Percentiles rank a stretch among this genome's conserved stretches.
Conservation (phyloP, 495 filamentous ascomycete genomes). For the Patellaria atrata region DNA sequence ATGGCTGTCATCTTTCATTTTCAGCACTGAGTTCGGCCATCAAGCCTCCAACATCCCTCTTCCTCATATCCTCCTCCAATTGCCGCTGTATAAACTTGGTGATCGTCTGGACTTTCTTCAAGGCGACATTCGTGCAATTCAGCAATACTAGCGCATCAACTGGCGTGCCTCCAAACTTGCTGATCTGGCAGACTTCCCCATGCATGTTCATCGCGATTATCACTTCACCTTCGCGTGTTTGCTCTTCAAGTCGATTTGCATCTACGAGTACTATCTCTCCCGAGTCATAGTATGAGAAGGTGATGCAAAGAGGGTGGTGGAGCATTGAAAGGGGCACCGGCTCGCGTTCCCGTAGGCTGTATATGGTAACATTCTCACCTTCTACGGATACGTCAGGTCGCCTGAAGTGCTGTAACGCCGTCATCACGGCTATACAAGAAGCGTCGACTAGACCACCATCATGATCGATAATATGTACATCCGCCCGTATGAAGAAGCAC, state of each 20-base stretch:
- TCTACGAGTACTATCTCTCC: conserved; percentile 52
- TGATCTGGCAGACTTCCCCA: conserved; percentile 83
- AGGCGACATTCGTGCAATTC: conserved; percentile 50
- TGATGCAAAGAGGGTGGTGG: conserved; percentile 78
- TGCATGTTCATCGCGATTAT: conserved; percentile 76
- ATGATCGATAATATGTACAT: conserved; percentile 77
- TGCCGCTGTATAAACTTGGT: conserved; percentile 52
- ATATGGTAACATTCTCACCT: conserved; percentile 68
- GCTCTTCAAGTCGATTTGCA: conserved; percentile 70
- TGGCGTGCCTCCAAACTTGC: conserved; percentile 70
- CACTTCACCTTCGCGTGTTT: conserved; percentile 67
- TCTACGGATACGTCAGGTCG: conserved; percentile 75
- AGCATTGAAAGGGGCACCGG: conserved; percentile 79
- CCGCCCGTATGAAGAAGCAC: conserved; percentile 78
- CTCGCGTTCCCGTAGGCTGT: conserved; percentile 68
- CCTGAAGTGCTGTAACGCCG: conserved; percentile 77
- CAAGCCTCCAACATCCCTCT: conserved; percentile 59
- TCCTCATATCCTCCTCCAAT: conserved; percentile 60
- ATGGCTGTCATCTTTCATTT: conserved; percentile 38
- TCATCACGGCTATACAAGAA: conserved; percentile 70
- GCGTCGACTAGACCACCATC: conserved; percentile 82
- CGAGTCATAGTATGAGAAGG: conserved; percentile 66
- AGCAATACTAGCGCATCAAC: conserved; percentile 65
- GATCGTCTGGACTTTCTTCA: conserved; percentile 67
- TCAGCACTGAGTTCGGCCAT: conserved; percentile 70